phyloP scores from a whole-genome alignment of 2,329 filamentous ascomycete species.

The Botrytis byssoidea region DNA sequence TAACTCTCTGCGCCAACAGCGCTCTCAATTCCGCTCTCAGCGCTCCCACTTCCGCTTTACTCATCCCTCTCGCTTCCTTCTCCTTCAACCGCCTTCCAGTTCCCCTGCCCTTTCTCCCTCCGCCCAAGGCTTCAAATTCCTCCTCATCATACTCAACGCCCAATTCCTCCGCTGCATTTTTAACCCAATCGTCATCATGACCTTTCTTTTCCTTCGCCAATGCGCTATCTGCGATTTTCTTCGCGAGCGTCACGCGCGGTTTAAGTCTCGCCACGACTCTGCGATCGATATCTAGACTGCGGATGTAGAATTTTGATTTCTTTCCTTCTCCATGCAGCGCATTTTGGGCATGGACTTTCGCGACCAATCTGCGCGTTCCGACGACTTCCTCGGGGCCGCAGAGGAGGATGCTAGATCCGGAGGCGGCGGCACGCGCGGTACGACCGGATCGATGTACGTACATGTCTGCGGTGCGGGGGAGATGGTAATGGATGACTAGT shows the following conservation, averaged over 20 bases:
- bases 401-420: slow-evolving; percentile 80
- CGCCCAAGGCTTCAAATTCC: slow-evolving; percentile 66
- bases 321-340: slow-evolving; percentile 42
- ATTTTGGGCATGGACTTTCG: slow-evolving; percentile 75
- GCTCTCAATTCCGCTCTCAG: slow-evolving; percentile 71
- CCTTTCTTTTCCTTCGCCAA: slow-evolving; percentile 85
- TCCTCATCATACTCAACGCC: slow-evolving; percentile 93
- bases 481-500: slow-evolving; percentile 90
- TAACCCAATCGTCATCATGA: slow-evolving; percentile 82
- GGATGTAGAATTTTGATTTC: slow-evolving; percentile 65
- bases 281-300: slow-evolving; percentile 79
- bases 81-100: slow-evolving; percentile 73
- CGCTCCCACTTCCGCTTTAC: slow-evolving; percentile 70
- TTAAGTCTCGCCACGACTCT: slow-evolving; percentile 74
- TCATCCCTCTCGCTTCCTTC: slow-evolving; percentile 63
- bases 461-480: slow-evolving; percentile 84
- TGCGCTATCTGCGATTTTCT: slow-evolving; percentile 77
- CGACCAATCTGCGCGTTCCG: slow-evolving; percentile 77
- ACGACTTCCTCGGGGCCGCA: slow-evolving; percentile 89
- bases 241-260: slow-evolving; percentile 75
- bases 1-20: slow-evolving; percentile 71
- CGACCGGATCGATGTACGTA: slow-evolving; percentile 96
- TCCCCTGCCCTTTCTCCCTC: slow-evolving; percentile 65
- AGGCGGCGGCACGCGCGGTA: slow-evolving; percentile 78
- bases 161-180: slow-evolving; percentile 81